Evolutionary conservation across 2,329 filamentous ascomycete genomes (phyloP).

Genomic region (Phialemoniopsis sp.): DNA sequence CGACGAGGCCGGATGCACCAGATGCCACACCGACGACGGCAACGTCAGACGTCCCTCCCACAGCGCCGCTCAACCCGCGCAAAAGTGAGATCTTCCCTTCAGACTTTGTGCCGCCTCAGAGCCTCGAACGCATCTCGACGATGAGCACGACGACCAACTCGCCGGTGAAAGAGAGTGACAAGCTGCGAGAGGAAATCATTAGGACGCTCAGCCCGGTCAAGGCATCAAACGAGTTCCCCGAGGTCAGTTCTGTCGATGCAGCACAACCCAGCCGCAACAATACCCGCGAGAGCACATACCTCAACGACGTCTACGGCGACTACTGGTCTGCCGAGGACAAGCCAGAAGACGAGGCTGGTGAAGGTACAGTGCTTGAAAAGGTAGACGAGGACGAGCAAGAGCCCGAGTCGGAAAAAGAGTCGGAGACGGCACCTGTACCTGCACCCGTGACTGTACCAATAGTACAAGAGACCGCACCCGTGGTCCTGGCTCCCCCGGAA

Average conservation of each 20-base stretch:
- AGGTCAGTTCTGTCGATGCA: slow-evolving; percentile 8
- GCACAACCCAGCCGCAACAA: slow-evolving; percentile 9
- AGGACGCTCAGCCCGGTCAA: slow-evolving; percentile 57
- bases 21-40: slow-evolving; percentile 11
- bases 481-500: too few species aligned
- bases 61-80: slow-evolving; percentile 39
- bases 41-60: slow-evolving; percentile 28
- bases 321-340: slow-evolving; percentile 56
- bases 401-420: too few species aligned
- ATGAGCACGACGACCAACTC: slow-evolving; percentile 45
- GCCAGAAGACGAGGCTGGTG: slow-evolving; percentile 1
- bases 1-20: slow-evolving; percentile 10
- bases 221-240: slow-evolving; percentile 11
- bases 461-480: too few species aligned
- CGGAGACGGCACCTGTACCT: too few species aligned
- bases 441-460: too few species aligned
- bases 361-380: too few species aligned
- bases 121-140: slow-evolving; percentile 35
- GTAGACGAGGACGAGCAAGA: too few species aligned
- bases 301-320: slow-evolving; percentile 63
- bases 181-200: slow-evolving; percentile 70
- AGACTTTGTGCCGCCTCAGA: slow-evolving; percentile 26
- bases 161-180: slow-evolving; percentile 65
- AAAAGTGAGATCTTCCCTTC: slow-evolving; percentile 26
- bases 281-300: slow-evolving; percentile 55